phyloP scores from a whole-genome alignment of 2,329 filamentous ascomycete genomes.

The Colletotrichum echinochloae region DNA sequence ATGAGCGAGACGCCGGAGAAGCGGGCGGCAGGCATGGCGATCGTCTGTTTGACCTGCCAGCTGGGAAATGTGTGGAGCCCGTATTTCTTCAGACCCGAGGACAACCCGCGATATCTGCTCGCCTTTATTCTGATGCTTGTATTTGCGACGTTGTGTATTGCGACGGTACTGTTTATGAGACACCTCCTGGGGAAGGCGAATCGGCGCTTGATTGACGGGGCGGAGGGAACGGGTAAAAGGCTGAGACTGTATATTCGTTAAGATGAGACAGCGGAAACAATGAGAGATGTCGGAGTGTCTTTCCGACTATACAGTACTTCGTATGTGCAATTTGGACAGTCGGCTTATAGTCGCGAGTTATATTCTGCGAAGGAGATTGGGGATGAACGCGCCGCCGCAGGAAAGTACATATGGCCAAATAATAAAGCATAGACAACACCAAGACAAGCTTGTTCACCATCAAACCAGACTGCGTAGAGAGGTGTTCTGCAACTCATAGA shows the following conservation, averaged over 20 bases:
- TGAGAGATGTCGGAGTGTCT: rapidly evolving
- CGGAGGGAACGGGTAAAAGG: background rate
- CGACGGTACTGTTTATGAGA: background rate
- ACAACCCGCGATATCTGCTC: background rate
- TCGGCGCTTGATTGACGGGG: background rate
- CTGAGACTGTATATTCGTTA: background rate
- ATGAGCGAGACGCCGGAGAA: background rate
- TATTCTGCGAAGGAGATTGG: background rate
- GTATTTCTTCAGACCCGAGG: background rate
- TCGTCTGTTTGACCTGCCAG: background rate
- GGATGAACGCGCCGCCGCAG: no score
- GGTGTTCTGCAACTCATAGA: background rate
- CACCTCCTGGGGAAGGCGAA: background rate
- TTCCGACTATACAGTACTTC: background rate
- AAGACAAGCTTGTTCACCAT: background rate
- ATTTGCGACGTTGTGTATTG: background rate
- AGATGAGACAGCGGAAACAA: background rate
- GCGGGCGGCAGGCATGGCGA: background rate
- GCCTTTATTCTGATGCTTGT: background rate
- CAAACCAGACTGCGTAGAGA: background rate
- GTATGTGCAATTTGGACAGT: no score
- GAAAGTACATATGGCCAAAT: no score
- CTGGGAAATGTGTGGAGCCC: background rate
- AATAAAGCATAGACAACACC: no score
- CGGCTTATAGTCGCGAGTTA: background rate